Conservation (phyloP, 306 rosid species). For the Fragaria nilgerrensis region DNA sequence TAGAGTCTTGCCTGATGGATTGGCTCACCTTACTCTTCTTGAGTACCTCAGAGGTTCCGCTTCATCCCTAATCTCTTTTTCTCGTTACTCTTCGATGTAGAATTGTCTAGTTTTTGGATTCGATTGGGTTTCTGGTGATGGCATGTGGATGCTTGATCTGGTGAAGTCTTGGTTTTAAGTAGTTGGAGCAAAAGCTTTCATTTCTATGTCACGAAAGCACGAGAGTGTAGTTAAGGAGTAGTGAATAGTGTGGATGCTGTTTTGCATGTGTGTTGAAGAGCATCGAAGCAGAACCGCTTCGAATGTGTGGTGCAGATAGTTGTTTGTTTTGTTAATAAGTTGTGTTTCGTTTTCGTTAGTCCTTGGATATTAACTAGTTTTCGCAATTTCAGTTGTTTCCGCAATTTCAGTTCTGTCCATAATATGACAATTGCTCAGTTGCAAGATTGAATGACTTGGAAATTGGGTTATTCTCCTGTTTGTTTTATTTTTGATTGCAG, state of each 20-base stretch:
- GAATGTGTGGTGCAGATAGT: neutral
- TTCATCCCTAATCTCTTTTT: neutral
- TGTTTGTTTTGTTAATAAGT: neutral
- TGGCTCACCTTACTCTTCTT: slow-evolving; percentile 83
- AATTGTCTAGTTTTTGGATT: neutral
- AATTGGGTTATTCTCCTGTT: neutral
- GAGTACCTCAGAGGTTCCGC: slow-evolving; percentile 87
- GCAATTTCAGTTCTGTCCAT: neutral
- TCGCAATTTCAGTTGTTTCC: too few relatives aligned
- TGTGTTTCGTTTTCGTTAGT: neutral
- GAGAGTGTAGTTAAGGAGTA: too few relatives aligned
- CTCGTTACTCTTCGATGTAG: neutral
- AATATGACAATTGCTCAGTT: neutral
- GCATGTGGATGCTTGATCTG: neutral
- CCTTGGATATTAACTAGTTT: neutral
- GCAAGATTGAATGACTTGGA: too few relatives aligned
- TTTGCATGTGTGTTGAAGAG: neutral
- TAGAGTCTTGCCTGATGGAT: slow-evolving; percentile 64
- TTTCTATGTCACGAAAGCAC: too few relatives aligned
- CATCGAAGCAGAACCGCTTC: neutral
- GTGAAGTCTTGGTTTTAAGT: too few relatives aligned
- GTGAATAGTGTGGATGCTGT: neutral
- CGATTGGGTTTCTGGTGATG: neutral
- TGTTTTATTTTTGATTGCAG: too few relatives aligned
- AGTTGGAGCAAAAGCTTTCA: too few relatives aligned